Evolutionary conservation across 78 protist species (phyloP).

Genomic region (Dictyostelium intermedium): DNA sequence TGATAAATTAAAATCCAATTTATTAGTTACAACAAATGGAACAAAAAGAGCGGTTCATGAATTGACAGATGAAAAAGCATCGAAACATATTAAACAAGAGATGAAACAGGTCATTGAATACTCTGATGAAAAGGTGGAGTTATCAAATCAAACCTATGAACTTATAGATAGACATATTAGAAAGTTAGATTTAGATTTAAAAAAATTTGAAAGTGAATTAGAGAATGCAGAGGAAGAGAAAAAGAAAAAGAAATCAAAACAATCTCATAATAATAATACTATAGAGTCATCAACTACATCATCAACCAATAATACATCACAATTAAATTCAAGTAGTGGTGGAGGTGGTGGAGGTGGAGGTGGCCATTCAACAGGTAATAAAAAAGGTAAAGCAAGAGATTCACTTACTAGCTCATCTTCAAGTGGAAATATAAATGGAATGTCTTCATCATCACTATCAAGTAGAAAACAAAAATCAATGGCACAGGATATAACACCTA

Average conservation of each 20-base stretch:
- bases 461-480: conserved; percentile 13
- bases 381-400: conserved; percentile 27
- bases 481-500: neutral
- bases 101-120: conserved; percentile 50
- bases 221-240: conserved; percentile 52
- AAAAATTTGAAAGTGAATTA: conserved; percentile 80
- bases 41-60: conserved; percentile 32
- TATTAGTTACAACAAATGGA: neutral
- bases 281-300: neutral
- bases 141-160: conserved; percentile 80
- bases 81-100: conserved; percentile 9
- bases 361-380: neutral
- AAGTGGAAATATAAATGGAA: neutral
- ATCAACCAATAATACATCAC: neutral
- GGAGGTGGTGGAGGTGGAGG: neutral
- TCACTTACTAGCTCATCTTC: neutral
- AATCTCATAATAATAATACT: neutral
- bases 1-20: conserved; percentile 11
- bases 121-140: conserved; percentile 79
- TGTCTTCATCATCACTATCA: neutral
- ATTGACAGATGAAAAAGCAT: conserved; percentile 2
- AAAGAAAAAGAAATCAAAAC: conserved; percentile 59
- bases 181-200: conserved; percentile 72
- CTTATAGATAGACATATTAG: conserved; percentile 79
- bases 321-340: neutral